phyloP scores from a whole-genome alignment of 1,284 basidiomycete genomes.

The Prillingera fragicola region DNA sequence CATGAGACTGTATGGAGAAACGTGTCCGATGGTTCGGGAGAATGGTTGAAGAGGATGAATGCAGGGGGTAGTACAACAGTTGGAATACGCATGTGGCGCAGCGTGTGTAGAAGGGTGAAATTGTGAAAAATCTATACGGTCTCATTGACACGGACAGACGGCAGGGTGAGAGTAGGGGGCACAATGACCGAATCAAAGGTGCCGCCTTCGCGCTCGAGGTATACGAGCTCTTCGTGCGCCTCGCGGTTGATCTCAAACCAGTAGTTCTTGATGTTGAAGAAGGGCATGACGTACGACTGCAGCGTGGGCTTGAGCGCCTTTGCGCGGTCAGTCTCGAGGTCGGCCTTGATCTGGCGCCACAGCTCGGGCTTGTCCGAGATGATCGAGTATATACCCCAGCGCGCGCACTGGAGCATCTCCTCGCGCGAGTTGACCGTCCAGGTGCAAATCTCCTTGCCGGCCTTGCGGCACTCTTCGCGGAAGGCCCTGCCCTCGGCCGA shows the following conservation, averaged over 20 bases:
- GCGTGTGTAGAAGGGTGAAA: too few species aligned
- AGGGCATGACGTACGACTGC: constrained; percentile 29
- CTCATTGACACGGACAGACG: too few species aligned
- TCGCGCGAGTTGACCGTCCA: constrained; percentile 79
- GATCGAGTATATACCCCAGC: constrained; percentile 86
- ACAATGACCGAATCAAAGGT: constrained; percentile 27
- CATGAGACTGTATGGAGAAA: too few species aligned
- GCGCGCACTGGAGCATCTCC: constrained; percentile 91
- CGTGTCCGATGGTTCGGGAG: too few species aligned
- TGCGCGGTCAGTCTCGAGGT: constrained; percentile 28
- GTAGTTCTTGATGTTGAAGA: constrained; percentile 30
- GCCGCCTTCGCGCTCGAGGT: constrained; percentile 46
- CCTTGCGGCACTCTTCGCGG: constrained; percentile 66
- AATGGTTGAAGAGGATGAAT: too few species aligned
- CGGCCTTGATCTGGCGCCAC: constrained; percentile 35
- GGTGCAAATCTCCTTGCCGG: constrained; percentile 71
- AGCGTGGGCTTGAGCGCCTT: constrained; percentile 31
- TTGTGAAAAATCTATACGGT: too few species aligned
- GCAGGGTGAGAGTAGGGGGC: neutral
- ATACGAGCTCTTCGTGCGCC: constrained; percentile 39
- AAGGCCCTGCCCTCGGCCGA: constrained; percentile 66
- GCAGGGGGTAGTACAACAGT: too few species aligned
- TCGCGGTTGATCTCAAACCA: constrained; percentile 33
- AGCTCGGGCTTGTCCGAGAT: constrained; percentile 64
- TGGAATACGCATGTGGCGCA: too few species aligned